phyloP scores from a whole-genome alignment of 139 green algal species.

The Coccomyxa sp. region DNA sequence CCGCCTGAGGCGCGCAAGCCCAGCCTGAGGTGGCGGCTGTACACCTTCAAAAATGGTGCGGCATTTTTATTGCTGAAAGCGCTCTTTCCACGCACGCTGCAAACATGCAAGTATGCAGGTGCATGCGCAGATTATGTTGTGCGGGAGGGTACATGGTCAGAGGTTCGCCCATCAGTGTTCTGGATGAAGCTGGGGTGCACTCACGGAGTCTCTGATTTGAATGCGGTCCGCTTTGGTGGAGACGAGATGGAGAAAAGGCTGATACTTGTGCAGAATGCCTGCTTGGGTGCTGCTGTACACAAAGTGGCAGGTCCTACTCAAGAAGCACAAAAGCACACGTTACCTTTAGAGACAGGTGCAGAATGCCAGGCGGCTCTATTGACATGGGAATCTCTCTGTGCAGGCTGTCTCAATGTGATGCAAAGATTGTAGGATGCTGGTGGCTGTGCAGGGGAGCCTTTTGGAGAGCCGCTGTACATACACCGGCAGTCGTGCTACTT shows the following conservation, averaged over 20 bases:
- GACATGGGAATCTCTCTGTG: no score
- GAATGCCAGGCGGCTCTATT: no score
- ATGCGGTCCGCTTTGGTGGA: no score
- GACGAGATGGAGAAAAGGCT: no score
- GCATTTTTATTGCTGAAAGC: not conserved
- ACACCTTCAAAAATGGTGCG: slow-evolving; percentile 85
- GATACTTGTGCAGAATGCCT: no score
- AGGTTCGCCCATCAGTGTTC: not conserved
- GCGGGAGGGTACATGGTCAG: not conserved
- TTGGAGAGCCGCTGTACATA: slow-evolving; percentile 62
- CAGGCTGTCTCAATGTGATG: no score
- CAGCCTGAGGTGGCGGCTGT: slow-evolving; percentile 83
- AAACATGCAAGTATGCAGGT: not conserved
- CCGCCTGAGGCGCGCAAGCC: slow-evolving; percentile 70
- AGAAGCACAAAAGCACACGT: no score
- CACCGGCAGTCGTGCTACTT: slow-evolving; percentile 76
- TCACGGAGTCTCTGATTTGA: no score
- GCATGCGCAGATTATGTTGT: not conserved
- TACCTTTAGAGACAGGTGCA: no score
- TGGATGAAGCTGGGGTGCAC: not conserved
- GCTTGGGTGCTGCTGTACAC: no score
- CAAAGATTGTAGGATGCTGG: no score
- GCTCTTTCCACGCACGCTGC: not conserved
- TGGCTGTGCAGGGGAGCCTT: slow-evolving; percentile 10
- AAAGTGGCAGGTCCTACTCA: no score